Evolutionary conservation across 306 rosid species (phyloP).

Genomic region (Castanospermum australe): DNA sequence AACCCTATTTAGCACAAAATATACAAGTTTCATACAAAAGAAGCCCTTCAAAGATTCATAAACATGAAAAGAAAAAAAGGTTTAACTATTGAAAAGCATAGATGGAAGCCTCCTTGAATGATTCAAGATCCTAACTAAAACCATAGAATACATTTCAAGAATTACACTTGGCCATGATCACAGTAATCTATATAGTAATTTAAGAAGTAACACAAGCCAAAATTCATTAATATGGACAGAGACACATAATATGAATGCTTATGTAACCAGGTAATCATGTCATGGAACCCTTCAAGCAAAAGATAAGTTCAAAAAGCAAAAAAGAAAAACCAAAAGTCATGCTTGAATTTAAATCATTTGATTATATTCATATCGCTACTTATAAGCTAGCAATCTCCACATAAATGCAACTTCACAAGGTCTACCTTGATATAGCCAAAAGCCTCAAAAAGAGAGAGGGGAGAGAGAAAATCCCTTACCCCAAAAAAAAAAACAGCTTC

Average conservation of each 20-base stretch:
- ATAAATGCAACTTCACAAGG: not conserved
- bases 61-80: not conserved
- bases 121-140: conserved; percentile 4
- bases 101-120: conserved; percentile 8
- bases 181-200: not conserved
- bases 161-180: not conserved
- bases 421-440: not conserved
- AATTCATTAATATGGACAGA: conserved; percentile 8
- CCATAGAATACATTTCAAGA: conserved; percentile 14
- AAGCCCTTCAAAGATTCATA: not conserved
- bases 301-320: not conserved
- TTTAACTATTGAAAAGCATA: not conserved
- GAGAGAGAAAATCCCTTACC: not conserved
- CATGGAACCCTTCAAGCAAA: not conserved
- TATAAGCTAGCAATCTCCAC: not conserved
- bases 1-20: conserved; percentile 1
- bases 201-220: not conserved
- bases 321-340: not conserved
- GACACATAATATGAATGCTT: conserved; percentile 7
- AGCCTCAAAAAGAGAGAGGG: not conserved
- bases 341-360: not conserved
- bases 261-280: not conserved
- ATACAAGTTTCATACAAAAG: not conserved
- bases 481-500: not conserved
- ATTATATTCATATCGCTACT: not conserved